Percentiles rank a stretch among this genome's conserved stretches.
Evolutionary conservation across 495 filamentous ascomycete species (phyloP).

Genomic region (Neurospora sp.): DNA sequence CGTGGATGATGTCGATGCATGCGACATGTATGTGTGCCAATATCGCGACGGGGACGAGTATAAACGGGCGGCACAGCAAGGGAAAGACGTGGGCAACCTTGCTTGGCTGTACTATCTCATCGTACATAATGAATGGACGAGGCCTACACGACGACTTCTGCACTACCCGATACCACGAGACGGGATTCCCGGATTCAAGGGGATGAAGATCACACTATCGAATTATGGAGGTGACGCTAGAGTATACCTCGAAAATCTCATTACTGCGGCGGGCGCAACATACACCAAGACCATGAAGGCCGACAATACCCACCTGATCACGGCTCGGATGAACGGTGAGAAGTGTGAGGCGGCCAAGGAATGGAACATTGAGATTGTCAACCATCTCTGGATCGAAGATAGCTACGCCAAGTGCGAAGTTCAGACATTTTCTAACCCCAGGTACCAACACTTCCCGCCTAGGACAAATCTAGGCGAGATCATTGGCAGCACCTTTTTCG

Average conservation of each 20-base stretch:
- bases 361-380: constrained; percentile 83
- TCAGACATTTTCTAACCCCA: constrained; percentile 52
- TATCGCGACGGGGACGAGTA: constrained; percentile 79
- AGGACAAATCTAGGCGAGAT: constrained; percentile 89
- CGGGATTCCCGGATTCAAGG: constrained; percentile 70
- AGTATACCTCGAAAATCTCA: constrained; percentile 85
- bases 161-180: constrained; percentile 77
- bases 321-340: constrained; percentile 76
- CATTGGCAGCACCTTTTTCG: constrained; percentile 66
- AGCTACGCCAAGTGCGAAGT: constrained; percentile 81
- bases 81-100: constrained; percentile 82
- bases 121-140: constrained; percentile 77
- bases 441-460: constrained; percentile 73
- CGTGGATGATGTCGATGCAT: constrained; percentile 53
- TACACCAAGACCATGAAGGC: constrained; percentile 89
- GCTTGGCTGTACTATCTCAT: constrained; percentile 91
- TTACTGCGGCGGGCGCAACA: constrained; percentile 68
- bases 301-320: constrained; percentile 92
- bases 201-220: constrained; percentile 71
- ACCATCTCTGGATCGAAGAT: constrained; percentile 97
- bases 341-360: constrained; percentile 86
- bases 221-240: constrained; percentile 95
- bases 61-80: constrained; percentile 56
- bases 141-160: constrained; percentile 65
- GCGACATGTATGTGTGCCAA: constrained; percentile 76